These are phyloP conservation scores for Pseudogymnoascus sp. DNA, from an alignment of 2,329 filamentous ascomycete genomes.

Conservation along the genomic window DNA sequence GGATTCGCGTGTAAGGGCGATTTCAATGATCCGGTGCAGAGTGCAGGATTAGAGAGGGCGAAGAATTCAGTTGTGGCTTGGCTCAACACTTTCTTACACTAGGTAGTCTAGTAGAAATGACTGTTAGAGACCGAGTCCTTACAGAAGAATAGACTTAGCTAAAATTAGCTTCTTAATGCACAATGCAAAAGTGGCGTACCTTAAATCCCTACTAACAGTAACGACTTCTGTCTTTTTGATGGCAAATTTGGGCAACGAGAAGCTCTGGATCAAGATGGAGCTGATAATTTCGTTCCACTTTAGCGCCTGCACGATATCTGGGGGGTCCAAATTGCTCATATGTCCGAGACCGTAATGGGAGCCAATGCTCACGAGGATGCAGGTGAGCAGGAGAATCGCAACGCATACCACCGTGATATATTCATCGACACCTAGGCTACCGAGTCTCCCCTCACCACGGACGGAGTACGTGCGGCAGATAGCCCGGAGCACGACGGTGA, in stretches of 20 bases:
- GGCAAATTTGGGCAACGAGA: slow-evolving; percentile 30
- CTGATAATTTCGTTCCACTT: slow-evolving; percentile 28
- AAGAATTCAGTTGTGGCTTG: slow-evolving; percentile 41
- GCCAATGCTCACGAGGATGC: slow-evolving; percentile 25
- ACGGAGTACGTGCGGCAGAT: not conserved
- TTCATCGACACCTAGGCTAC: slow-evolving; percentile 24
- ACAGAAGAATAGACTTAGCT: no score
- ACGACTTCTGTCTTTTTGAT: no score
- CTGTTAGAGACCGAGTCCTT: no score
- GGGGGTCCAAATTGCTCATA: slow-evolving; percentile 14
- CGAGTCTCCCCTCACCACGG: not conserved
- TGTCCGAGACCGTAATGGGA: slow-evolving; percentile 26
- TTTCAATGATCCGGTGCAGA: slow-evolving; percentile 31
- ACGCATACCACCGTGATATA: slow-evolving; percentile 27
- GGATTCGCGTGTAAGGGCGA: slow-evolving; percentile 37
- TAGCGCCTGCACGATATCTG: slow-evolving; percentile 19
- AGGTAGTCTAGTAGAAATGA: no score
- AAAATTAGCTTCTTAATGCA: no score
- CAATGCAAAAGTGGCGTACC: no score
- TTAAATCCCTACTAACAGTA: no score
- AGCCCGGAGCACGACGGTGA: slow-evolving; percentile 8
- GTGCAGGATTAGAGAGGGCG: slow-evolving; percentile 37
- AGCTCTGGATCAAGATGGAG: slow-evolving; percentile 28
- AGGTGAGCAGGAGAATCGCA: slow-evolving; percentile 24
- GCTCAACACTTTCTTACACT: slow-evolving; percentile 24